Base-by-base conservation (phyloP, 2,329 filamentous ascomycete genomes). In the Venturiaceae sp. region DNA sequence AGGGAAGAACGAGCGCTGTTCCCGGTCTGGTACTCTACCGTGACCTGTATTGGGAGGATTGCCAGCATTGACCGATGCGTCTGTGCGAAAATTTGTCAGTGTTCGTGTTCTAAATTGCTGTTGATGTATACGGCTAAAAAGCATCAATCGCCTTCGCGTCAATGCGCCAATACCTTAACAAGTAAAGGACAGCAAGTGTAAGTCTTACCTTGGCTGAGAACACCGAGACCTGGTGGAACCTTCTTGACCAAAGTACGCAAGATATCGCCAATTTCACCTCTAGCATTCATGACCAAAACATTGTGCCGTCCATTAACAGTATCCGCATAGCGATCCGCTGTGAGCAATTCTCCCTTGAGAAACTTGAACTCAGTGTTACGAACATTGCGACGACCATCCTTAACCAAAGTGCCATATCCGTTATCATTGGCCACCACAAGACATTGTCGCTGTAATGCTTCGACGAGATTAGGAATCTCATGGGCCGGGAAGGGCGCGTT, bases 331-430 rank as follows among this genome's bases (percentile, higher is more conserved):
- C 39, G 33, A 53, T 59, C 58, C 28, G 58, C 53, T 26, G 58
- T 53, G 19, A 59, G 37, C 23, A 59, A 53, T 36, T 59, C 58
- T 11, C 52, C 52, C 26, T 50, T 55, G 11, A 34, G 19, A n/a
- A 59, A 59, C 52, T 59, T 46, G 53, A 59, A 59, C 19, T 59
- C 58, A 4, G 34, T 55, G 19, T 59, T 59, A 46, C 58, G 58
- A 13, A 26, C 53, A 13, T 34, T 34, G 23, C 39, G 30, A 19
- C 26, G 26, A 26, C 41, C 37, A n/a, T 59, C 53, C 26, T 37
- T 34, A 32, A 59, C 52, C 39, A 59, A 33, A 30, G 58, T 59
- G 16, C 58, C 58, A 37, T 59, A 59, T 21, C 58, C 58, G 30
- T 59, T 57, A 46, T 55, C 53, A 28, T 34, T 47, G 23, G 58